Evolutionary conservation across 305 asterid species (phyloP).

Genomic region (Solanum hybrid): DNA sequence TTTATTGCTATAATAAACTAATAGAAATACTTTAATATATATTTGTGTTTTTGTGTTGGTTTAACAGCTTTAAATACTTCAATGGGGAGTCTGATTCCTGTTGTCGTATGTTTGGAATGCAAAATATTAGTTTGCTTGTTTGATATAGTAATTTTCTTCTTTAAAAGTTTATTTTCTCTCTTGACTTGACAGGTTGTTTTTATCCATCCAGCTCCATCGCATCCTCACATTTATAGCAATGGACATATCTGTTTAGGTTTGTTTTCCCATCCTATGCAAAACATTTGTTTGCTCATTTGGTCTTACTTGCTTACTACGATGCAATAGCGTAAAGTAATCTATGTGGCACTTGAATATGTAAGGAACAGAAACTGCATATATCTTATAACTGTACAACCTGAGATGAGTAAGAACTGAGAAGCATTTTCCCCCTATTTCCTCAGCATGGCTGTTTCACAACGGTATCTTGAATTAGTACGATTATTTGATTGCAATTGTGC

Average conservation of each 20-base stretch:
- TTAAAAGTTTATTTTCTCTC: neutral
- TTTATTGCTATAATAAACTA: neutral
- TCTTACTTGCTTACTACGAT: neutral
- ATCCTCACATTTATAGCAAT: conserved; percentile 87
- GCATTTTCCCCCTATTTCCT: neutral
- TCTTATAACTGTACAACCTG: neutral
- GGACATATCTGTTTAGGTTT: conserved; percentile 93
- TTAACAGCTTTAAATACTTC: neutral
- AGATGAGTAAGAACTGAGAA: neutral
- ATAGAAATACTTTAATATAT: neutral
- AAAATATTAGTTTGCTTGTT: neutral
- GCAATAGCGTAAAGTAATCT: neutral
- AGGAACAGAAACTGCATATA: neutral
- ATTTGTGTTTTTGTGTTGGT: neutral
- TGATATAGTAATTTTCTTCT: neutral
- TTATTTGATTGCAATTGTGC: neutral
- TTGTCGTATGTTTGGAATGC: neutral
- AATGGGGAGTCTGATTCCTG: neutral
- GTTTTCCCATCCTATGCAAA: conserved; percentile 1
- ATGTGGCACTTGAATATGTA: neutral
- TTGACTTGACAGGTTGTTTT: conserved; percentile 64
- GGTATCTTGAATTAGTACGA: neutral
- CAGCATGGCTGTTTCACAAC: neutral
- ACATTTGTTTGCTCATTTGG: neutral
- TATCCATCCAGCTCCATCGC: conserved; percentile 77